Conservation (phyloP, 805 yeast species). For the Teunomyces stri region DNA sequence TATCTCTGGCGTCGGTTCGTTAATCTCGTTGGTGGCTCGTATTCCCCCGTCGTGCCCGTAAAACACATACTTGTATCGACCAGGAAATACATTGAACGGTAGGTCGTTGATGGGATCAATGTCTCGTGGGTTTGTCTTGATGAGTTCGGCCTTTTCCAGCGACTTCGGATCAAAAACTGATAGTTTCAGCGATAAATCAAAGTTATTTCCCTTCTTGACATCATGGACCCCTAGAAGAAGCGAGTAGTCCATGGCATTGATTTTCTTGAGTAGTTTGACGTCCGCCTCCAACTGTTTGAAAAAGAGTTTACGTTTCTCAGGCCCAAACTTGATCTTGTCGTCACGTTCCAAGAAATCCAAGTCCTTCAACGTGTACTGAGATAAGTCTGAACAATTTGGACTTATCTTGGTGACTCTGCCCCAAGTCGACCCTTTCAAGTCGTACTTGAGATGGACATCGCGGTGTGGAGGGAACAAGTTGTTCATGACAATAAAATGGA, state of each 20-base stretch:
- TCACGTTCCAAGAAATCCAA: conserved; percentile 77
- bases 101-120: conserved; percentile 41
- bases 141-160: conserved; percentile 34
- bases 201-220: conserved; percentile 53
- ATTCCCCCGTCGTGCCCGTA: conserved; percentile 86
- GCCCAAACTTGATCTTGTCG: conserved; percentile 71
- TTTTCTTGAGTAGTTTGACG: conserved; percentile 63
- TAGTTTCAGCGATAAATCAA: conserved; percentile 32
- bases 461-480: conserved; percentile 92
- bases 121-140: conserved; percentile 46
- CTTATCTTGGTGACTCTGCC: conserved; percentile 60
- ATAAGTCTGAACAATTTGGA: conserved; percentile 22
- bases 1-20: conserved; percentile 61
- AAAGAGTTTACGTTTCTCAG: conserved; percentile 57
- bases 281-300: conserved; percentile 72
- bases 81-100: conserved; percentile 44
- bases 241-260: conserved; percentile 95
- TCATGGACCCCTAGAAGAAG: conserved; percentile 86
- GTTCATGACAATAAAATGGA: conserved; percentile 95
- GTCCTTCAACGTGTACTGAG: conserved; percentile 69
- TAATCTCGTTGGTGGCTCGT: conserved; percentile 61
- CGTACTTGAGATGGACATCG: conserved; percentile 81
- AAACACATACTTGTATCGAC: conserved; percentile 54
- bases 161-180: conserved; percentile 46
- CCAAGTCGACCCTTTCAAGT: conserved; percentile 88